Percentiles rank a stretch among this genome's conserved stretches.
Evolutionary conservation across 768 basidiomycete species (phyloP).

Genomic region (Dentipellis fragilis): DNA sequence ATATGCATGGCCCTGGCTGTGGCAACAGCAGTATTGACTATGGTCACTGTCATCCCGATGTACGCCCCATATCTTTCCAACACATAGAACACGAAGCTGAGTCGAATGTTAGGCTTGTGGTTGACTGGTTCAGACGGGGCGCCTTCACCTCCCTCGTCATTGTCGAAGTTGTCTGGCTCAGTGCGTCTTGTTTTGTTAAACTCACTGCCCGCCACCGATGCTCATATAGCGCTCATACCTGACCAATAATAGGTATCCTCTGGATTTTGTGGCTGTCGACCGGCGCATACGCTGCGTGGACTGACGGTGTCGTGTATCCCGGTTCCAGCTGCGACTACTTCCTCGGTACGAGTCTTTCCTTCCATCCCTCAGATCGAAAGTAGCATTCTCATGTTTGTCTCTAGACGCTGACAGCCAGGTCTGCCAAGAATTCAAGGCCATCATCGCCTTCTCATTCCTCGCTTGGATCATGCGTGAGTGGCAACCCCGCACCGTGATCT

Average conservation of each 20-base stretch:
- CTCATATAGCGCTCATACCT: neutral
- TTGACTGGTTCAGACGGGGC: conserved; percentile 26
- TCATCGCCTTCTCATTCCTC: conserved; percentile 28
- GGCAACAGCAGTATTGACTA: neutral
- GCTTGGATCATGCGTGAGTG: conserved; percentile 25
- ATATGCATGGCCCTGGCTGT: neutral
- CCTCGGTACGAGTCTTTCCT: neutral
- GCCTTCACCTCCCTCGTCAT: conserved; percentile 29
- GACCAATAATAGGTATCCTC: conserved; percentile 18
- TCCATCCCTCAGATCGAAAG: neutral
- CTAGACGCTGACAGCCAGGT: conserved; percentile 2
- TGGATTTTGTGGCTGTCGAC: conserved; percentile 31
- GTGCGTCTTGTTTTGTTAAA: conserved; percentile 16
- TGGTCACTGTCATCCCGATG: neutral
- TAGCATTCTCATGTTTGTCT: neutral
- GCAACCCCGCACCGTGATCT: neutral
- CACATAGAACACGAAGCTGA: neutral
- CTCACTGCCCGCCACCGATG: neutral
- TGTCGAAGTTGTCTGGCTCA: conserved; percentile 27
- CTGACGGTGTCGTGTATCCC: neutral
- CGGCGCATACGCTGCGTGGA: conserved; percentile 20
- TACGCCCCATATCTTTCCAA: neutral
- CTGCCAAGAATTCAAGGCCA: conserved; percentile 22
- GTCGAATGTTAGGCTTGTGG: conserved; percentile 19
- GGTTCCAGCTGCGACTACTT: conserved; percentile 8